Conservation (phyloP, 2,329 filamentous ascomycete species). For the Claviceps sp. region DNA sequence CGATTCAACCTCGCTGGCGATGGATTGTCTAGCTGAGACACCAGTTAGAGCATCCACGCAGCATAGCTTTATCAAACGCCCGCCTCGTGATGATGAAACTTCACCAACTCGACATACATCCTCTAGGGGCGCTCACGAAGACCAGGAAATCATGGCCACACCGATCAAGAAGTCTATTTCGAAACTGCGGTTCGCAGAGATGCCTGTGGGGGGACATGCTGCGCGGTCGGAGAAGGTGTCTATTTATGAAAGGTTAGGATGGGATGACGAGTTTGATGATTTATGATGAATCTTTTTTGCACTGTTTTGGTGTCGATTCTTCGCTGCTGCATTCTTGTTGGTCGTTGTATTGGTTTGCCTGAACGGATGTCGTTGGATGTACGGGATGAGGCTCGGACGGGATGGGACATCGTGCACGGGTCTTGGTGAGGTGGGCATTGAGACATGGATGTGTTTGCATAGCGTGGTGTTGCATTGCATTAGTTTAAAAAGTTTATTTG, state of each 20-base stretch:
- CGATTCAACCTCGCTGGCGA: slow-evolving; percentile 16
- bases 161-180: slow-evolving; percentile 23
- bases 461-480: too few relatives aligned
- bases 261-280: slow-evolving; percentile 43
- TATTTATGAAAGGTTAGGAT: slow-evolving; percentile 42
- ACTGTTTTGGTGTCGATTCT: slow-evolving; percentile 5
- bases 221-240: slow-evolving; percentile 20
- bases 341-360: background rate
- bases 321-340: background rate
- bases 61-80: slow-evolving; percentile 17
- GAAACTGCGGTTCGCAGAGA: slow-evolving; percentile 7
- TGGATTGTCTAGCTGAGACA: slow-evolving; percentile 18
- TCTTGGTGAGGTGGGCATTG: too few relatives aligned
- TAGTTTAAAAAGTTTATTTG: too few relatives aligned
- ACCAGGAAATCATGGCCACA: slow-evolving; percentile 22
- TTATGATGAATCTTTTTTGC: slow-evolving; percentile 18
- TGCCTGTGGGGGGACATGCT: slow-evolving; percentile 8
- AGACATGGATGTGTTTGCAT: too few relatives aligned
- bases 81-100: slow-evolving; percentile 8
- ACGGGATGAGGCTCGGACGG: background rate
- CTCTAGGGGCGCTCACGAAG: slow-evolving; percentile 9
- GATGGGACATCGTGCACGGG: too few relatives aligned
- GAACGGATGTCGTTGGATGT: background rate
- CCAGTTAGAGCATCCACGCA: slow-evolving; percentile 14
- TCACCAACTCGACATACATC: slow-evolving; percentile 8